Percentiles rank a stretch among this genome's conserved stretches.
Evolutionary conservation across 129 eudicot species (phyloP).

Genomic region (Calendula officinalis): DNA sequence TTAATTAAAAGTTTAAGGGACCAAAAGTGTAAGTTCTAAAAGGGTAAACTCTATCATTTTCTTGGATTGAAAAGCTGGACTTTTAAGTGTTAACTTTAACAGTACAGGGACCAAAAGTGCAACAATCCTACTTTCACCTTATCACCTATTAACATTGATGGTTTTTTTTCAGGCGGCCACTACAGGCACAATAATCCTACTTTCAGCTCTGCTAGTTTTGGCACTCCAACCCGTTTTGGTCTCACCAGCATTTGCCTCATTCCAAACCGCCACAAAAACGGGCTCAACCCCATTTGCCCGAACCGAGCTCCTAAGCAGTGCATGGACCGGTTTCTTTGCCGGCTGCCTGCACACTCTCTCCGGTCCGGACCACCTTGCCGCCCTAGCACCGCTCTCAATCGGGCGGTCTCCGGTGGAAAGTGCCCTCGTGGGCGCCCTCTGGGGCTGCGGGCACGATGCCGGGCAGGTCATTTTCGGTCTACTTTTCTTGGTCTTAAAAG

Average conservation of each 20-base stretch:
- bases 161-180: slow-evolving; percentile 53
- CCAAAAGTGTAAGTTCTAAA: too few species aligned
- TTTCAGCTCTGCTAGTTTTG: slow-evolving; percentile 49
- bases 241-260: slow-evolving; percentile 72
- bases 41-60: too few species aligned
- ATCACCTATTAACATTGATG: too few species aligned
- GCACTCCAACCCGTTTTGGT: slow-evolving; percentile 48
- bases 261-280: slow-evolving; percentile 54
- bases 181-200: slow-evolving; percentile 53
- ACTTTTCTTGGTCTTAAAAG: slow-evolving; percentile 71
- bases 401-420: slow-evolving; percentile 86
- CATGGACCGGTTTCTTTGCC: slow-evolving; percentile 97
- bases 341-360: slow-evolving; percentile 97
- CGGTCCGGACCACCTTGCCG: slow-evolving; percentile 97
- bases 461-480: slow-evolving; percentile 86
- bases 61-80: too few species aligned
- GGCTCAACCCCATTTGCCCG: slow-evolving; percentile 43
- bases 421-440: slow-evolving; percentile 93
- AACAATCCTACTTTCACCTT: too few species aligned
- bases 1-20: too few species aligned
- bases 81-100: too few species aligned
- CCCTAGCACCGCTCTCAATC: slow-evolving; percentile 91
- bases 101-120: too few species aligned
- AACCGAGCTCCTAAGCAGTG: slow-evolving; percentile 72
- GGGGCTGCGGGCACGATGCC: slow-evolving; percentile 99